These are phyloP conservation scores for Solanum corneliomulleri DNA, from an alignment of 257 asterid genomes.

Conservation along the genomic window DNA sequence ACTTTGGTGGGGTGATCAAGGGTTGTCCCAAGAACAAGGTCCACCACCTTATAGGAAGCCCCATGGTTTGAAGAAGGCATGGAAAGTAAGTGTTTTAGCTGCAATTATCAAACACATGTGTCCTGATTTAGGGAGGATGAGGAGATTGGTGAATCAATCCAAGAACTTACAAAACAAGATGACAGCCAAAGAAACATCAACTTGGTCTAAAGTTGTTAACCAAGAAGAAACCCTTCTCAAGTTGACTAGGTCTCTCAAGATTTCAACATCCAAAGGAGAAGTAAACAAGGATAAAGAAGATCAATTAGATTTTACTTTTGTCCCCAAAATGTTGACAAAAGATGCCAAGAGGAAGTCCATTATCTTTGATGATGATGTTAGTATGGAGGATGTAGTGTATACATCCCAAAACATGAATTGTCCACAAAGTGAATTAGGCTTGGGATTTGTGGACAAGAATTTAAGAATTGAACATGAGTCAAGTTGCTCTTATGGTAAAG, in stretches of 20 bases:
- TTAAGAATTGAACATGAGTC: conserved; percentile 12
- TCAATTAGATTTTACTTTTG: background rate
- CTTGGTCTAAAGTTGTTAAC: conserved; percentile 30
- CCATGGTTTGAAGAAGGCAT: conserved; percentile 22
- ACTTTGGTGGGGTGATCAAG: conserved; percentile 57
- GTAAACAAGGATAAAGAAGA: background rate
- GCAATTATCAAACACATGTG: conserved; percentile 50
- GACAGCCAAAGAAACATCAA: conserved; percentile 38
- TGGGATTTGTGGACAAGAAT: conserved; percentile 17
- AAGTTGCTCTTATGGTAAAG: background rate
- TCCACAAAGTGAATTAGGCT: background rate
- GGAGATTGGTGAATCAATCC: conserved; percentile 39
- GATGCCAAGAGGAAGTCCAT: conserved; percentile 24
- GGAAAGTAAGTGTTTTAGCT: conserved; percentile 26
- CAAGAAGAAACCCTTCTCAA: conserved; percentile 39
- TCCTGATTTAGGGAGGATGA: conserved; percentile 23
- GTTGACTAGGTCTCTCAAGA: background rate
- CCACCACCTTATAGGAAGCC: conserved; percentile 57
- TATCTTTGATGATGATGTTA: background rate
- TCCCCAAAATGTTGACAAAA: background rate
- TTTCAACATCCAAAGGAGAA: background rate
- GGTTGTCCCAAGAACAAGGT: conserved; percentile 29
- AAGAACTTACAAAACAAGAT: conserved; percentile 47
- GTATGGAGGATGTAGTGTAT: background rate
- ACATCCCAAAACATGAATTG: conserved; percentile 5